A percentile compares a stretch with the other conserved stretches of the same genome.
phyloP scores from a whole-genome alignment of 176 grass and related monocot species.

The Musa schizocarpa region DNA sequence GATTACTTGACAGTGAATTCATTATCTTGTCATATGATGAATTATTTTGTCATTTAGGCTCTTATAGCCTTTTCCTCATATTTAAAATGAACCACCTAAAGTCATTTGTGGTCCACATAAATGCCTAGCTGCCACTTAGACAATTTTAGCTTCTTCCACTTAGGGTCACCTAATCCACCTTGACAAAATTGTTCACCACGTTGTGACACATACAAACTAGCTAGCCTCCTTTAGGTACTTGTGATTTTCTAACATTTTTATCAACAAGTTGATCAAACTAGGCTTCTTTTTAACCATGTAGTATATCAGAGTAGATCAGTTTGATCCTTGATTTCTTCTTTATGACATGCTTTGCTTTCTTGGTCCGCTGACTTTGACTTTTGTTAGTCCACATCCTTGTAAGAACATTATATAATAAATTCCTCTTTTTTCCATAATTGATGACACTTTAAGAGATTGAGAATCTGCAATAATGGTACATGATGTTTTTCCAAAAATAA shows the following conservation, averaged over 20 bases:
- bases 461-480: neutral
- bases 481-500: neutral
- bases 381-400: neutral
- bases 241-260: neutral
- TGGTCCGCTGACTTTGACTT: neutral
- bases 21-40: neutral
- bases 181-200: neutral
- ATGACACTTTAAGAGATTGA: neutral
- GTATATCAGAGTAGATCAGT: neutral
- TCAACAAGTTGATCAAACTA: neutral
- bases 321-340: neutral
- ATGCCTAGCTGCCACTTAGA: neutral
- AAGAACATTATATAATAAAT: neutral
- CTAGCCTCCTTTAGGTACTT: neutral
- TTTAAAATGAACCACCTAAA: neutral
- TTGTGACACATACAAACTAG: neutral
- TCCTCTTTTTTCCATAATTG: neutral
- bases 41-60: neutral
- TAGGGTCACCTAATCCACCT: neutral
- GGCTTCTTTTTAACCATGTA: neutral
- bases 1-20: too few species aligned
- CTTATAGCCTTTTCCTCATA: neutral
- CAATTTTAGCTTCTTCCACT: too few species aligned
- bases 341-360: neutral
- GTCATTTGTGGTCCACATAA: neutral